Evolutionary conservation across 148 eudicot species (phyloP).

Genomic region (Cornus florida): DNA sequence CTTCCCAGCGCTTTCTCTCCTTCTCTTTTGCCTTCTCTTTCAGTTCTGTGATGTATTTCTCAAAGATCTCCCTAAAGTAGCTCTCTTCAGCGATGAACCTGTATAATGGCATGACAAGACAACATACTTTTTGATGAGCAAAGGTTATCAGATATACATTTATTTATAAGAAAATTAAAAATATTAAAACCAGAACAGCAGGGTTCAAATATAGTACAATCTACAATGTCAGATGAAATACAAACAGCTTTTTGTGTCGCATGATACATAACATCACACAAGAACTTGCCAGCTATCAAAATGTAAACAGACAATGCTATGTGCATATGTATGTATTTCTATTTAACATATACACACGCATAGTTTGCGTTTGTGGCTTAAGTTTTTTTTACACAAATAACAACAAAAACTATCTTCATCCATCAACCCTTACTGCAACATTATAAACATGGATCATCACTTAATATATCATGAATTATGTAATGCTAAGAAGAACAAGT

Average conservation of each 20-base stretch:
- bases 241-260: not conserved
- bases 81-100: constrained; percentile 70
- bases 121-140: not conserved
- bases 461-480: not conserved
- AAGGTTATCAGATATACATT: constrained; percentile 8
- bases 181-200: not conserved
- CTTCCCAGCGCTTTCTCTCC: constrained; percentile 81
- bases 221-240: not conserved
- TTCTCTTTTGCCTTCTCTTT: constrained; percentile 74
- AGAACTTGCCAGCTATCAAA: not conserved
- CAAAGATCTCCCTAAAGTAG: constrained; percentile 59
- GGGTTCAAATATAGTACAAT: not conserved
- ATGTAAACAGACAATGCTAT: not conserved
- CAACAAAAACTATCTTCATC: too few relatives aligned
- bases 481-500: too few relatives aligned
- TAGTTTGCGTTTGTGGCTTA: not conserved
- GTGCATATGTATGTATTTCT: not conserved
- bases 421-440: not conserved
- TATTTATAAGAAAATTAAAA: not conserved
- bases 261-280: not conserved
- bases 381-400: too few relatives aligned
- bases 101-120: constrained; percentile 19
- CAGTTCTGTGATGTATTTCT: constrained; percentile 59
- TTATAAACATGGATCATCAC: not conserved
- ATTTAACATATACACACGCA: not conserved